phyloP scores from a whole-genome alignment of 2,329 filamentous ascomycete species.

The Aaosphaeria arxii region DNA sequence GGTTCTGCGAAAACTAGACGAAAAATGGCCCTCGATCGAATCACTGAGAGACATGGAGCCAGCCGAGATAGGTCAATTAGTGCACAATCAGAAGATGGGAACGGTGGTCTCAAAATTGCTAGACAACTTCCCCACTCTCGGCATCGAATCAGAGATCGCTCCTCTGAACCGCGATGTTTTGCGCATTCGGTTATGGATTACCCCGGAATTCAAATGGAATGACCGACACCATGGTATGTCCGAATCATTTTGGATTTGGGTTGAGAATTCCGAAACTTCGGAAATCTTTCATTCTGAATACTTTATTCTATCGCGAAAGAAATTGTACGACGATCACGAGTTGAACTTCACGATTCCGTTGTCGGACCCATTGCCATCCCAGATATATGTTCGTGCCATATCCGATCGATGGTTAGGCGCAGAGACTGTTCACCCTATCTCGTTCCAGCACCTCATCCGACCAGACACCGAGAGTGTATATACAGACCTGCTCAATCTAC shows the following conservation, averaged over 20 bases:
- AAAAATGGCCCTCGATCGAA: constrained; percentile 78
- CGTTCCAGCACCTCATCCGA: constrained; percentile 95
- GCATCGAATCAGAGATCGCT: constrained; percentile 89
- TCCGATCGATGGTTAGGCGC: constrained; percentile 96
- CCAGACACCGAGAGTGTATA: constrained; percentile 98
- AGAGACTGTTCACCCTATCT: constrained; percentile 91
- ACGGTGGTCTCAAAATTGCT: constrained; percentile 76
- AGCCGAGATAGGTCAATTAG: constrained; percentile 82
- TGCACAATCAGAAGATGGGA: constrained; percentile 88
- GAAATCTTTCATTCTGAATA: constrained; percentile 98
- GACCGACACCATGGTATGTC: constrained; percentile 90
- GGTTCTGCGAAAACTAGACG: constrained; percentile 78
- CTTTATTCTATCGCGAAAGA: constrained; percentile 87
- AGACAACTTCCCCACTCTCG: constrained; percentile 87
- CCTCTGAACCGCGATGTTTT: constrained; percentile 93
- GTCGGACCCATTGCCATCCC: constrained; percentile 85
- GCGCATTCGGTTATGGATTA: constrained; percentile 81
- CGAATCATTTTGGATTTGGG: constrained; percentile 98
- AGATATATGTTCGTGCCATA: constrained; percentile 92
- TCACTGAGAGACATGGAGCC: constrained; percentile 88
- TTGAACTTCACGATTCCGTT: constrained; percentile 96
- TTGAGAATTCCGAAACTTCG: constrained; percentile 95
- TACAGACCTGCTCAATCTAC: constrained; percentile 87
- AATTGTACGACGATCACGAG: constrained; percentile 94
- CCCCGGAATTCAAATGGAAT: constrained; percentile 91